Base-by-base conservation (phyloP, 352 stramenopile species). In the Lagenidium giganteum region DNA sequence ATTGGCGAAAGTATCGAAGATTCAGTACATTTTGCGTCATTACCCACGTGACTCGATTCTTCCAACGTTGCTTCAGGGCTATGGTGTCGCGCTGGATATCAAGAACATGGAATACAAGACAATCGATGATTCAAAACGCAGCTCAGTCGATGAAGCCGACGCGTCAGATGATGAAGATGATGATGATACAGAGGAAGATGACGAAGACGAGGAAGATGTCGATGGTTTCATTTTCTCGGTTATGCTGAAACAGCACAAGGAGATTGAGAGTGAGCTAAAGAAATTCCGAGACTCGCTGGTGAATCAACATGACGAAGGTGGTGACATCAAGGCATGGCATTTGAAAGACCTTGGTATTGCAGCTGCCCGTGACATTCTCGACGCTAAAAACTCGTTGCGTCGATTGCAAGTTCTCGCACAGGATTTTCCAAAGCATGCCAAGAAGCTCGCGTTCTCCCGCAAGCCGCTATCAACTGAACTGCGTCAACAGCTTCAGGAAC, bases 91-190 rank as follows among this genome's bases (percentile, higher is more conserved):
- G 3, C 60, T 98, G 24, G 88, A 98, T 42, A 96, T 98, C 44
- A 98, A 98, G 61, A 97, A 98, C 60, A 97, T 97, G 83, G 93
- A 98, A 61, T 98, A 98, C 64, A 95, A 96, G 56, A 97, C 91
- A 6, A 92, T 98, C 45, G 92, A 98, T 51, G 90, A 97, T 54
- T 88, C 73, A 9, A 87, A 85, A 49, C 79, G 75, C 28, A 46
- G 49, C 11, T 37, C n/a, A 5, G 59, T 67, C 0, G 64, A 68
- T 7, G 51, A 61, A 29, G 47, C 47, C 14, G 27, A 11, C 16
- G 26, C 13, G 14, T 49, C 68, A 4, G 67, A 79, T 16, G 56
- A 70, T 30, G 48, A 59, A 21, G 46, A 57, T 32, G 47, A 64
- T 12, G 4, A 17, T 14, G 58, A 68, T 12, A 51, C 40, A 46